Conservation (phyloP, 179 eudicot genomes). For the Monotropa hypopitys region DNA sequence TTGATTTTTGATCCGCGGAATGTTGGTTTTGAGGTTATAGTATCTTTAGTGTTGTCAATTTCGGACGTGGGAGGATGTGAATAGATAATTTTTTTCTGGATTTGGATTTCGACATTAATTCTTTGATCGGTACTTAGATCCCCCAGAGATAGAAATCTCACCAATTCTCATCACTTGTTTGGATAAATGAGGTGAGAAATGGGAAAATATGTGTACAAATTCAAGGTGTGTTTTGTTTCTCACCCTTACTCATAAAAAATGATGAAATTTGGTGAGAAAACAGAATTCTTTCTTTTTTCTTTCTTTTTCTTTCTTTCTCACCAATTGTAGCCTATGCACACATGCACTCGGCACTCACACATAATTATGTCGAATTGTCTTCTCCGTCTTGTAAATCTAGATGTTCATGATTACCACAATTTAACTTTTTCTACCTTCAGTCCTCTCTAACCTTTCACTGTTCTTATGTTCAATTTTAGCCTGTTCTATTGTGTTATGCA, state of each 20-base stretch:
- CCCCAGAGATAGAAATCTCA: too few relatives aligned
- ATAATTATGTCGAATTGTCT: background rate
- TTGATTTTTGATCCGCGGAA: background rate
- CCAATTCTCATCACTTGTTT: too few relatives aligned
- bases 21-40: background rate
- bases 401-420: background rate
- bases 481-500: background rate
- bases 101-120: background rate
- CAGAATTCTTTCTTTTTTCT: too few relatives aligned
- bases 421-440: background rate
- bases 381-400: background rate
- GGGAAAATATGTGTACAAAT: too few relatives aligned
- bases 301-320: too few relatives aligned
- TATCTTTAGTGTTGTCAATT: background rate
- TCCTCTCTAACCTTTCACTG: background rate
- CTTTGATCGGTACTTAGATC: background rate
- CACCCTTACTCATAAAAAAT: too few relatives aligned
- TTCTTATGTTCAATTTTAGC: background rate
- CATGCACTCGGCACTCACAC: background rate
- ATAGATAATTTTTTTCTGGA: background rate
- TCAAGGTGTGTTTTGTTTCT: too few relatives aligned
- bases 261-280: too few relatives aligned
- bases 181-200: too few relatives aligned
- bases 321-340: too few relatives aligned
- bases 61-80: background rate